Evolutionary conservation across 208 protist species (phyloP), one percentile per base, ranked within the genome.

Genomic region (Balamuthia mandrillaris): DNA sequence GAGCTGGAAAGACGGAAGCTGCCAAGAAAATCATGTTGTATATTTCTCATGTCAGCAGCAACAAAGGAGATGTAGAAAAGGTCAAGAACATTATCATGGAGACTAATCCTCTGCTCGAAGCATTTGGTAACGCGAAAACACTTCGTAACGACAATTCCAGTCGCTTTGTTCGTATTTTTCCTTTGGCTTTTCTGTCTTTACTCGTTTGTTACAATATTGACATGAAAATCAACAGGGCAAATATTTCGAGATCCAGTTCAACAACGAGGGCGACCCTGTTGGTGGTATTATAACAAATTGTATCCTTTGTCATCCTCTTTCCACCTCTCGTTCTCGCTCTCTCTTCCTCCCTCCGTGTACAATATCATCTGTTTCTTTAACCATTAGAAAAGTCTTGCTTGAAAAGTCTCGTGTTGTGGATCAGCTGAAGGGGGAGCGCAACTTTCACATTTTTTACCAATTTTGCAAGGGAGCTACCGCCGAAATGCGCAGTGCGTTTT

Each of bases 1-100:
- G 97, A 24, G 96, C 97, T 4, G 97, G 97, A 49, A 98, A 98
- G 91, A 98, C 97, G 39, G 97, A 97, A 87, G 95, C 96, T 7
- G 95, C 95, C 21, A 98, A 98, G 89, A 91, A 96, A 60, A 97
- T 98, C 70, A 96, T 98, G 95, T 90, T 94, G 65, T 98, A 98
- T 90, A 82, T 82, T 24, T 82, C 75, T 3, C 75, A 82, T 21
- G 75, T 54, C 52, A 66, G 51, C 35, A 66, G 51, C 5, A 82
- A n/a, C 56, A 92, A 90, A 37, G 87, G 81, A 37, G 93, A 96
- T 63, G 96, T 96, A 90, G 91, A 95, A 84, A 87, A 88, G 33
- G 93, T 98, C 2, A 98, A 98, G 89, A 86, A 93, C 44, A 92
- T 98, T 56, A 97, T 98, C 61, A 77, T 88, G 21, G 85, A 92